phyloP scores from a whole-genome alignment of 306 rosid genomes.

The Delonix regia region DNA sequence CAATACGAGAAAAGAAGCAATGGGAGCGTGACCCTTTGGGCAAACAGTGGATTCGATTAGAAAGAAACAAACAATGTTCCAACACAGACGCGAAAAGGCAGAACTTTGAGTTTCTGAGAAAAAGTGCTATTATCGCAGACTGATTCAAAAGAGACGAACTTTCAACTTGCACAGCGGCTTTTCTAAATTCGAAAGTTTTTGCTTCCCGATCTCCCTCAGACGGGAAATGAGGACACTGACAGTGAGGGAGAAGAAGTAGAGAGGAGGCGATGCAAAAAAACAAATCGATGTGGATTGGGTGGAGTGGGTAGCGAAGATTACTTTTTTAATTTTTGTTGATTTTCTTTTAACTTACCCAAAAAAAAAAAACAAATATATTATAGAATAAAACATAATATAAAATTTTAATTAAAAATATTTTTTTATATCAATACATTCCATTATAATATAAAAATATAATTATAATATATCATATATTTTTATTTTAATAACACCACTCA shows the following conservation, averaged over 20 bases:
- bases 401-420: too few species aligned
- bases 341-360: too few species aligned
- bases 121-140: slow-evolving; percentile 30
- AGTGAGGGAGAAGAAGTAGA: slow-evolving; percentile 39
- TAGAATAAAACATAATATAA: too few species aligned
- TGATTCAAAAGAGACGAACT: slow-evolving; percentile 45
- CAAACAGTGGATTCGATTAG: slow-evolving; percentile 38
- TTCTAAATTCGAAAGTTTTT: not conserved
- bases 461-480: too few species aligned
- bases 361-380: too few species aligned
- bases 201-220: slow-evolving; percentile 29
- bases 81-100: slow-evolving; percentile 16
- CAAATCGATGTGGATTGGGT: slow-evolving; percentile 51
- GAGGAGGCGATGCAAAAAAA: not conserved
- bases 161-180: slow-evolving; percentile 18
- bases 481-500: too few species aligned
- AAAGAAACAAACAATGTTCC: slow-evolving; percentile 27
- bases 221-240: slow-evolving; percentile 49
- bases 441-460: too few species aligned
- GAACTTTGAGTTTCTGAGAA: slow-evolving; percentile 33
- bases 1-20: not conserved
- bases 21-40: slow-evolving; percentile 12
- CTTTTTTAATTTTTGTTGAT: slow-evolving; percentile 4
- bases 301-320: slow-evolving; percentile 59
- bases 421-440: too few species aligned